Percentiles rank a stretch among this genome's conserved stretches.
phyloP scores from a whole-genome alignment of 2,329 filamentous ascomycete genomes.

The Cadophora sp. region DNA sequence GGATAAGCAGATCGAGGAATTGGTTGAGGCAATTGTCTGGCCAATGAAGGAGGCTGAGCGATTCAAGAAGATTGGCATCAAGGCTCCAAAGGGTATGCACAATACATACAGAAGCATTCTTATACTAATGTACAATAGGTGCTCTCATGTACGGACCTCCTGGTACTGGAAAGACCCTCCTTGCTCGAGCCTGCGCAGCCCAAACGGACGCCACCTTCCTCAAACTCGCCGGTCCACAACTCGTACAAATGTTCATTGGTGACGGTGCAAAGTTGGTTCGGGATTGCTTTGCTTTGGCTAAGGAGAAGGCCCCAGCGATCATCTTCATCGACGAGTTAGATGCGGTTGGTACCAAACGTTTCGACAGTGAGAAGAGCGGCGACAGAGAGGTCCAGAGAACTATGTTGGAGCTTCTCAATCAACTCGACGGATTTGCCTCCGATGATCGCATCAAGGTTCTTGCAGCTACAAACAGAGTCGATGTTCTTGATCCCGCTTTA shows the following conservation, averaged over 20 bases:
- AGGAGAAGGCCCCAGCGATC: slow-evolving; percentile 98
- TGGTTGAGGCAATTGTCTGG: slow-evolving; percentile 98
- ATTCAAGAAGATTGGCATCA: slow-evolving; percentile 99
- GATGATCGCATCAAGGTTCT: slow-evolving; percentile 97
- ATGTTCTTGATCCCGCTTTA: slow-evolving; percentile 90
- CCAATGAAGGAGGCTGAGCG: slow-evolving; percentile 99
- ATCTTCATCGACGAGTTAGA: slow-evolving; percentile 99
- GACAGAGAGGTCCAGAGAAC: slow-evolving; percentile 98
- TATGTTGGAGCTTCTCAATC: slow-evolving; percentile 98
- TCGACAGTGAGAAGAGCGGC: slow-evolving; percentile 97
- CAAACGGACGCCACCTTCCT: slow-evolving; percentile 99
- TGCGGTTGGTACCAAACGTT: slow-evolving; percentile 97
- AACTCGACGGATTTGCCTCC: slow-evolving; percentile 96
- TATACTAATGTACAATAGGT: slow-evolving; percentile 60
- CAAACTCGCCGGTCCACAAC: slow-evolving; percentile 95
- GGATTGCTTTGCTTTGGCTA: slow-evolving; percentile 95
- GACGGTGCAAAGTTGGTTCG: slow-evolving; percentile 97
- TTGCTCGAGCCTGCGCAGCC: slow-evolving; percentile 94
- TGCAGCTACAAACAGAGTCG: slow-evolving; percentile 91
- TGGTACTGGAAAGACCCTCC: slow-evolving; percentile 87
- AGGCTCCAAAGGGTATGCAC: slow-evolving; percentile 89
- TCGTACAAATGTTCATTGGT: slow-evolving; percentile 99
- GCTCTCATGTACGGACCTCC: slow-evolving; percentile 97
- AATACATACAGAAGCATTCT: slow-evolving; percentile 17
- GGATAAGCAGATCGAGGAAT: slow-evolving; percentile 98